phyloP scores from a whole-genome alignment of 163 green algal species.

The Scenedesmus sp. region DNA sequence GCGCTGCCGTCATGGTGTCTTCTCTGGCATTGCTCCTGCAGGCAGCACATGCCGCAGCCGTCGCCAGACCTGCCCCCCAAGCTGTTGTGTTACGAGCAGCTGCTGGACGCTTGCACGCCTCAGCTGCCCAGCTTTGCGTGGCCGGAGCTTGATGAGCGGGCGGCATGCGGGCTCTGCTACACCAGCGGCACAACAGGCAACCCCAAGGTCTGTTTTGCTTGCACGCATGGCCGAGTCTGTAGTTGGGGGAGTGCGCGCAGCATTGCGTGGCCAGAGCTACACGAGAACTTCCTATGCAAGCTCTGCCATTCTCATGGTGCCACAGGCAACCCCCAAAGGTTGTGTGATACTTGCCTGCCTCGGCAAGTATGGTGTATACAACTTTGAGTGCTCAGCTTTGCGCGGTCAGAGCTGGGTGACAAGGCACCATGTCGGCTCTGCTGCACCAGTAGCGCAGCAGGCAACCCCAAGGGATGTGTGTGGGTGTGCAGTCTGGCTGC shows the following conservation, averaged over 20 bases:
- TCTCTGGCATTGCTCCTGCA: conserved; percentile 47
- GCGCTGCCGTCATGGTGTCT: no score
- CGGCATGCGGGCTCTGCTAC: conserved; percentile 87
- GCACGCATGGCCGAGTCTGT: no score
- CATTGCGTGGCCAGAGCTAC: not conserved
- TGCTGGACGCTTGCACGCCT: conserved; percentile 62
- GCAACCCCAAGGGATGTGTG: no score
- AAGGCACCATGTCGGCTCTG: conserved; percentile 83
- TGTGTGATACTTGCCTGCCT: no score
- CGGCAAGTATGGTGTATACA: not conserved
- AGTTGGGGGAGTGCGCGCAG: not conserved
- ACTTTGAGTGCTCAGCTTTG: conserved; percentile 48
- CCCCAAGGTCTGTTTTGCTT: conserved; percentile 77
- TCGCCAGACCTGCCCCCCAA: conserved; percentile 5
- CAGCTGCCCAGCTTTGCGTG: conserved; percentile 65
- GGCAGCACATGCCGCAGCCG: conserved; percentile 63
- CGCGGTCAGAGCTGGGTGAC: conserved; percentile 73
- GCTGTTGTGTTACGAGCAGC: conserved; percentile 83
- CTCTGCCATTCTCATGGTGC: no score
- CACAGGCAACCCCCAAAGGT: no score
- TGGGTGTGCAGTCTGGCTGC: no score
- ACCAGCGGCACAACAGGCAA: conserved; percentile 86
- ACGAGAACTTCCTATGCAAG: not conserved
- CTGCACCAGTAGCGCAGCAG: conserved; percentile 88
- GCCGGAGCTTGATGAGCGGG: conserved; percentile 71